Conservation (phyloP, 768 basidiomycete species). For the Porpolomopsis calyptriformis region DNA sequence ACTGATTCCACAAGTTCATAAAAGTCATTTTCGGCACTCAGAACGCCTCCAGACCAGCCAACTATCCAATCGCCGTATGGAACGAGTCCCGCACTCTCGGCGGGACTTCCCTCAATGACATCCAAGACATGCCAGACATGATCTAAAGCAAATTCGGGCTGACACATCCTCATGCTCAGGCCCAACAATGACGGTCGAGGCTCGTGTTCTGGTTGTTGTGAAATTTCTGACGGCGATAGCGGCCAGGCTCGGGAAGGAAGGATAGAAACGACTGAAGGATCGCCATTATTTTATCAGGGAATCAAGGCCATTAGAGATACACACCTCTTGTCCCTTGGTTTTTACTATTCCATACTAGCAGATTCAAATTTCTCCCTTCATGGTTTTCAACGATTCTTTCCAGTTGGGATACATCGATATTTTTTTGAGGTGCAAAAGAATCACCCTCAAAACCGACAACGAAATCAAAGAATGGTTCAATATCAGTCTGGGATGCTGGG, state of each 20-base stretch:
- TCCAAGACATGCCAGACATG: slow-evolving; percentile 98
- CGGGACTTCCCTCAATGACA: slow-evolving; percentile 91
- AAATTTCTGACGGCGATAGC: slow-evolving; percentile 28
- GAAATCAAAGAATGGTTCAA: slow-evolving; percentile 96
- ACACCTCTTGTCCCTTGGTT: slow-evolving; percentile 27
- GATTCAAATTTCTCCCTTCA: slow-evolving; percentile 57
- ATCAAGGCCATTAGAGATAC: neutral
- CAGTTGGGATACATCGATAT: slow-evolving; percentile 57
- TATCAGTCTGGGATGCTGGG: slow-evolving; percentile 75
- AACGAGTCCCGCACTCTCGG: slow-evolving; percentile 91
- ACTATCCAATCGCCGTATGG: slow-evolving; percentile 68
- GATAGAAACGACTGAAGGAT: slow-evolving; percentile 64
- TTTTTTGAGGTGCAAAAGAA: slow-evolving; percentile 37
- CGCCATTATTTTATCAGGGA: slow-evolving; percentile 8
- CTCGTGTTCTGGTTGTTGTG: slow-evolving; percentile 28
- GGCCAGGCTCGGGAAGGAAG: slow-evolving; percentile 82
- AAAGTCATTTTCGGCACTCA: slow-evolving; percentile 89
- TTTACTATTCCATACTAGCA: slow-evolving; percentile 82
- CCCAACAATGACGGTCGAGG: slow-evolving; percentile 86
- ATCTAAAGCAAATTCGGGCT: slow-evolving; percentile 79
- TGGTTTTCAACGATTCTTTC: slow-evolving; percentile 77
- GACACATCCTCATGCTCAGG: slow-evolving; percentile 86
- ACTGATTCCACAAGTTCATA: slow-evolving; percentile 92
- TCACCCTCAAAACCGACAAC: slow-evolving; percentile 83
- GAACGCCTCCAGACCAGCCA: slow-evolving; percentile 91